Conservation (phyloP, 371 early-diverging fungal species). For the Fennellomyces sp. region DNA sequence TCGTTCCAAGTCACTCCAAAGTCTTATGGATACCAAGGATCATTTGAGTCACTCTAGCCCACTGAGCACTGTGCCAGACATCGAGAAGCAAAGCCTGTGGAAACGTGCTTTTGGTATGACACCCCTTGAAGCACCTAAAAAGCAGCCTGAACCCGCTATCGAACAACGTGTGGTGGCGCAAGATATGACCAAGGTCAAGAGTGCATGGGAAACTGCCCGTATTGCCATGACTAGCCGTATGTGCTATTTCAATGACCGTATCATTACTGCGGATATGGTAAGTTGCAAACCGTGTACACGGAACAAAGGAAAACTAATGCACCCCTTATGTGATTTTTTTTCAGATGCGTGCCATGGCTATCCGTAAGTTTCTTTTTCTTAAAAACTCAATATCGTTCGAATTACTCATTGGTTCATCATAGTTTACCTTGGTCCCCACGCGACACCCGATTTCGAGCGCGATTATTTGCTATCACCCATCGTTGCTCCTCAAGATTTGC, state of each 20-base stretch:
- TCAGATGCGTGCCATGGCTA: conserved; percentile 89
- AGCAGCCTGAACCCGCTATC: too few species aligned
- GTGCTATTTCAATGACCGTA: conserved; percentile 83
- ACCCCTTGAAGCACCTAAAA: background rate
- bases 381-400: background rate
- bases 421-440: conserved; percentile 88
- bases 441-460: conserved; percentile 73
- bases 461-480: conserved; percentile 90
- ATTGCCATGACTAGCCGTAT: conserved; percentile 87
- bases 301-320: background rate
- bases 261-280: conserved; percentile 81
- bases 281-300: conserved; percentile 5
- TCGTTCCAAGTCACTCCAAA: conserved; percentile 60
- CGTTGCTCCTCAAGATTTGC: conserved; percentile 84
- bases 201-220: conserved; percentile 46
- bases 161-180: too few species aligned
- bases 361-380: conserved; percentile 61
- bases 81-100: conserved; percentile 41
- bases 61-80: conserved; percentile 56
- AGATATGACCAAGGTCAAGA: conserved; percentile 13
- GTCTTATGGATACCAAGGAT: conserved; percentile 57
- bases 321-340: background rate
- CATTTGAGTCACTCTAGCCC: conserved; percentile 61
- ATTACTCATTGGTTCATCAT: background rate
- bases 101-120: conserved; percentile 28